Evolutionary conservation across 164 flowering plant genomes (phyloP).

Genomic region (Liquidambar formosana): DNA sequence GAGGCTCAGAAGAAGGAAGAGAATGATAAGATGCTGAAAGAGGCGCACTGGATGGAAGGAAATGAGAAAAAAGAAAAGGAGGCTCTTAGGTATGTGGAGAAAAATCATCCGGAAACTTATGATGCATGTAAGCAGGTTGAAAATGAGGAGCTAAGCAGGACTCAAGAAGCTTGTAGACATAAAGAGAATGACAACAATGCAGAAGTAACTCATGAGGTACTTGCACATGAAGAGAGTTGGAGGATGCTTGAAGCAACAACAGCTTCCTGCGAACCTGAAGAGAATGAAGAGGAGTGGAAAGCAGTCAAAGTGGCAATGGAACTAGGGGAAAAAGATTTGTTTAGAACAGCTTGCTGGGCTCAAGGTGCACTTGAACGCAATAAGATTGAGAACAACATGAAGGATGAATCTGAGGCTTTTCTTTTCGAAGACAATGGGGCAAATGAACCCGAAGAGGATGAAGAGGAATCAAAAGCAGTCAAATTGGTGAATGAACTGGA

Average conservation of each 20-base stretch:
- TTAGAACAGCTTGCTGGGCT: conserved; percentile 9
- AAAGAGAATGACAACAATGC: neutral
- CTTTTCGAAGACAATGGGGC: conserved; percentile 1
- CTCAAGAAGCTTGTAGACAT: conserved; percentile 10
- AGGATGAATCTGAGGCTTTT: conserved; percentile 10
- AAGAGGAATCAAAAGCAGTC: conserved; percentile 7
- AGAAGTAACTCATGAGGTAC: conserved; percentile 6
- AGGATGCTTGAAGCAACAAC: conserved; percentile 4
- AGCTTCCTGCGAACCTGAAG: conserved; percentile 14
- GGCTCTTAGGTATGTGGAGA: neutral
- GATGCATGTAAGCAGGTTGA: conserved; percentile 12
- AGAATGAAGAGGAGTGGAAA: conserved; percentile 7
- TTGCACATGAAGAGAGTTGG: conserved; percentile 7
- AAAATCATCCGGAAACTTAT: conserved; percentile 9
- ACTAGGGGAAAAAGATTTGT: conserved; percentile 7
- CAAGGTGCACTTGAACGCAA: conserved; percentile 8
- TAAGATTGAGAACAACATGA: conserved; percentile 9
- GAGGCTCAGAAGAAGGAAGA: conserved; percentile 10
- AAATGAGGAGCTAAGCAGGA: neutral
- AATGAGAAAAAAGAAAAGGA: conserved; percentile 10
- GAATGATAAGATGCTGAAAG: conserved; percentile 12
- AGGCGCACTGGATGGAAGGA: conserved; percentile 9
- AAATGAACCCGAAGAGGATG: conserved; percentile 9
- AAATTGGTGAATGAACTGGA: conserved; percentile 3
- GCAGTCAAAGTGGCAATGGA: conserved; percentile 3